Evolutionary conservation across 768 basidiomycete species (phyloP).

Genomic region (Russula olivacea): DNA sequence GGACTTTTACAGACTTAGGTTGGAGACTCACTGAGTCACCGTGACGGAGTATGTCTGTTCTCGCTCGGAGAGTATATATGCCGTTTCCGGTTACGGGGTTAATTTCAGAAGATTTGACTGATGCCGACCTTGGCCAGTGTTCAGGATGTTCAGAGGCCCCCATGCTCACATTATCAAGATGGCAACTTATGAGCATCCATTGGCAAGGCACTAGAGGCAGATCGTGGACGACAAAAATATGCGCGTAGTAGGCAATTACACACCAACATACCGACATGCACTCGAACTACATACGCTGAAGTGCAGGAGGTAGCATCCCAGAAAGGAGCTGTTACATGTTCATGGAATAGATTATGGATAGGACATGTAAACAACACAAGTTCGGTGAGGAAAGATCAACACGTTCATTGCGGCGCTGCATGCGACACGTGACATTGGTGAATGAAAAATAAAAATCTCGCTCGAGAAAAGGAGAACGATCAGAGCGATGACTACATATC

Average conservation of each 20-base stretch:
- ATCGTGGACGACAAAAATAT: neutral
- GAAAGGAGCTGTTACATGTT: neutral
- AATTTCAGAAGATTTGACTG: neutral
- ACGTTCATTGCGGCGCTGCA: constrained; percentile 12
- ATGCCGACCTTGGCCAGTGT: neutral
- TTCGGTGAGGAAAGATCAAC: constrained; percentile 2
- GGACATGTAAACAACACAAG: constrained; percentile 16
- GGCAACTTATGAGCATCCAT: neutral
- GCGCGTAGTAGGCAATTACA: neutral
- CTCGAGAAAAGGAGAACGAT: neutral
- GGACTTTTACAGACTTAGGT: neutral
- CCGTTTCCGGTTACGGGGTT: too few relatives aligned
- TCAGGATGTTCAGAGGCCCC: neutral
- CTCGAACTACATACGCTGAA: neutral
- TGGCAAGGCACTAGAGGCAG: too few relatives aligned
- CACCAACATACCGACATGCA: neutral
- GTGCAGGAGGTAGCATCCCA: neutral
- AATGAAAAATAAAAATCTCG: neutral
- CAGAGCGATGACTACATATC: constrained; percentile 15
- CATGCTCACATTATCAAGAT: neutral
- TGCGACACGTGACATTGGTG: constrained; percentile 1
- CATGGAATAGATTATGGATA: neutral
- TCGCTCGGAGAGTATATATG: too few relatives aligned
- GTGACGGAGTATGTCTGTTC: too few relatives aligned
- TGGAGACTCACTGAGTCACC: neutral